Percentiles rank a stretch among this genome's conserved stretches.
phyloP scores from a whole-genome alignment of 2,329 filamentous ascomycete genomes.

The Cladosporium sp. region DNA sequence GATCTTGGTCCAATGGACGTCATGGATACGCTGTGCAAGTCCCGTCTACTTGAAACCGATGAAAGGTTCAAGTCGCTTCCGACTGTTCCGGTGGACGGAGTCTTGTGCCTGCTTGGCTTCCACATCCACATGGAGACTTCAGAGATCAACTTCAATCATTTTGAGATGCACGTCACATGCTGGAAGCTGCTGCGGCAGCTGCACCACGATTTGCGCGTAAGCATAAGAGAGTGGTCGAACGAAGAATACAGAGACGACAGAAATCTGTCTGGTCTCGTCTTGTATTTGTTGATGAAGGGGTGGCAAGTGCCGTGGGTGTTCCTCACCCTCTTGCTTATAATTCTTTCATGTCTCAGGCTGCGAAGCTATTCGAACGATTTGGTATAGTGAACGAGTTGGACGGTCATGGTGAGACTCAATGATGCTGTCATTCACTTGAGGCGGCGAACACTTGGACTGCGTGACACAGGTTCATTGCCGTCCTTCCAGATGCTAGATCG shows the following conservation, averaged over 20 bases:
- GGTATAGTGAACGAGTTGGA: too few species aligned
- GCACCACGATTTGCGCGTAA: neutral
- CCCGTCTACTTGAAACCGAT: neutral
- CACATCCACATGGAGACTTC: neutral
- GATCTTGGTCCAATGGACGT: neutral
- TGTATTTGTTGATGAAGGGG: neutral
- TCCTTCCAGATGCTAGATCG: too few species aligned
- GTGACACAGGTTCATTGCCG: too few species aligned
- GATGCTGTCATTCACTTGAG: too few species aligned
- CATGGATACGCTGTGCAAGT: neutral
- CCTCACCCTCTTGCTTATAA: too few species aligned
- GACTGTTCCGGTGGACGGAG: neutral
- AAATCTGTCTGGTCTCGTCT: neutral
- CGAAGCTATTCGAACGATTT: too few species aligned
- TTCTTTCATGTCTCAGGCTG: too few species aligned
- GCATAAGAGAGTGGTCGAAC: neutral
- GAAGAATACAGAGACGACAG: neutral
- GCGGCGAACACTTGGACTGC: too few species aligned
- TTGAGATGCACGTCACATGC: conserved; percentile 4
- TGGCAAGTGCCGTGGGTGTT: too few species aligned
- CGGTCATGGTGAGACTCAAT: too few species aligned
- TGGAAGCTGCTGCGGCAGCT: conserved; percentile 1
- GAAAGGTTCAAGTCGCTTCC: neutral
- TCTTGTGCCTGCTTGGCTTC: neutral
- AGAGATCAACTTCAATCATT: conserved; percentile 3